Evolutionary conservation across 805 yeast species (phyloP).

Genomic region (Candida suzukii): DNA sequence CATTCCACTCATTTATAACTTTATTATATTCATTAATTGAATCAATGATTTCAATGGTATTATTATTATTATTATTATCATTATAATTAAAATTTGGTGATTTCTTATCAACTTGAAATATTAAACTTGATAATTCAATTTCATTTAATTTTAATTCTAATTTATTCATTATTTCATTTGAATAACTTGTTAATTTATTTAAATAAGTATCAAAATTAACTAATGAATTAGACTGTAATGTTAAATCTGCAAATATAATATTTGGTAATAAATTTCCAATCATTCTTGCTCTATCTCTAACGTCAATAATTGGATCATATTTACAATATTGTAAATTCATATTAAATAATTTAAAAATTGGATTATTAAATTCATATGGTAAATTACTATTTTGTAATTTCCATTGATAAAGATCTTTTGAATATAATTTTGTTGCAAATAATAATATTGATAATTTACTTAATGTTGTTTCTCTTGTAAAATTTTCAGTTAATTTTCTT

Average conservation of each 20-base stretch:
- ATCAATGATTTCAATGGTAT: too few relatives aligned
- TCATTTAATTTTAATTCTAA: constrained; percentile 13
- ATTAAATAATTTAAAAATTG: constrained; percentile 47
- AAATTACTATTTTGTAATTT: constrained; percentile 14
- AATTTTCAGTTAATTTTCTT: constrained; percentile 46
- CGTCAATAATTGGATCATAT: constrained; percentile 69
- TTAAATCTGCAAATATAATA: constrained; percentile 27
- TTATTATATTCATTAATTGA: not conserved
- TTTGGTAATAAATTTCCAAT: constrained; percentile 52
- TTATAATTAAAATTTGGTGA: constrained; percentile 8
- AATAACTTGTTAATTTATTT: constrained; percentile 8
- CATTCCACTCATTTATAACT: not conserved
- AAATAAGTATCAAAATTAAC: constrained; percentile 13
- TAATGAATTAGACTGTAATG: constrained; percentile 10
- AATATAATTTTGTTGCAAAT: constrained; percentile 65
- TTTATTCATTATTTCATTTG: not conserved
- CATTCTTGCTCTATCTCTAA: constrained; percentile 80
- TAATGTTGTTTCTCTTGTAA: constrained; percentile 43
- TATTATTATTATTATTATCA: not conserved
- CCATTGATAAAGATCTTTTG: constrained; percentile 42
- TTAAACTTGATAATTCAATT: constrained; percentile 21
- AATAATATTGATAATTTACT: constrained; percentile 69
- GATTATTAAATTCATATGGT: constrained; percentile 27
- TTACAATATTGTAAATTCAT: constrained; percentile 57
- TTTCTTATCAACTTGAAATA: constrained; percentile 22